Base-by-base conservation (phyloP, 306 rosid species). In the Datisca glomerata region DNA sequence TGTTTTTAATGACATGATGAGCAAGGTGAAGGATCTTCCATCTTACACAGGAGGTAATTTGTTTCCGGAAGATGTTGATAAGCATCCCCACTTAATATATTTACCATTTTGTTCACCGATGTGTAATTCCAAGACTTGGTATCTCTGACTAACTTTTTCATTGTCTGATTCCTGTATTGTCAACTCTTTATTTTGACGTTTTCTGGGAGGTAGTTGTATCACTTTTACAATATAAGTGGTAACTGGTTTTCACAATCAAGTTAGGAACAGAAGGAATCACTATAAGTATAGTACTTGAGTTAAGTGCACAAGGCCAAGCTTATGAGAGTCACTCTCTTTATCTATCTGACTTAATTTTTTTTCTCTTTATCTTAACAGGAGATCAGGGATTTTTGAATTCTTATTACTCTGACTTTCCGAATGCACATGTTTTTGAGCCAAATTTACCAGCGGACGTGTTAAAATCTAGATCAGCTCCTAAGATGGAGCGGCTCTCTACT, bases 301-400 rank as follows among this genome's bases (percentile, higher is more conserved):
- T n/a, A n/a, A n/a, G n/a, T n/a, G n/a, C n/a, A n/a, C n/a, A n/a
- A n/a, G n/a, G n/a, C n/a, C n/a, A n/a, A n/a, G n/a, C n/a, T n/a
- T n/a, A n/a, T n/a, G n/a, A 38, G 18, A 18, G 43, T 34, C 1
- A 2, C 7, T 31, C 14, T 38, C 44, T 35, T 41, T 41, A 33
- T 43, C 27, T 58, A 13, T 55, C 43, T 33, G 14, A 12, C 12
- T 8, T 14, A 5, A 20, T 23, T 21, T 32, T 50, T 52, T 14
- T 21, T 23, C 16, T 58, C 20, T 31, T 21, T 12, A 40, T 41
- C 64, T 35, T 61, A 56, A 53, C 75, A 91, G 98, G 98, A 44
- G 98, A 91, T 64, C 98, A 91, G 61, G 98, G 98, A 28, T 91
- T 91, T 75, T 74, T 91, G 56, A 91, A 91, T 68, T 84, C 98